A percentile compares a stretch with the other conserved stretches of the same genome.
These are phyloP conservation scores for Plantago coronopus DNA, from an alignment of 305 asterid species.

Conservation along the genomic window DNA sequence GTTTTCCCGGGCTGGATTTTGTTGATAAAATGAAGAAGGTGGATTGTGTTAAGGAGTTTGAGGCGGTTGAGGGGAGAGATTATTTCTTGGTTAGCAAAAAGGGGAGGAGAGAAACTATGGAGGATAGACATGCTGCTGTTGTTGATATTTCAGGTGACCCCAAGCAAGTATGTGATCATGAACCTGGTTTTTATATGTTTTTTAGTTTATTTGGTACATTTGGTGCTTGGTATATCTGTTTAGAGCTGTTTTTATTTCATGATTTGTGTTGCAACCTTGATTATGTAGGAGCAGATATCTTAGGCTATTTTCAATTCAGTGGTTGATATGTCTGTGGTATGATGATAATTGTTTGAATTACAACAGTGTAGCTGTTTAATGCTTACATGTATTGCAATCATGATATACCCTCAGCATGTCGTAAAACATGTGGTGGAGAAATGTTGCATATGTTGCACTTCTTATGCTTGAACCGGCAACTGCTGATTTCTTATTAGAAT, in stretches of 20 bases:
- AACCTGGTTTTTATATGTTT: not conserved
- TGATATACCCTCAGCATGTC: too few relatives aligned
- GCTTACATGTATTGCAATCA: too few relatives aligned
- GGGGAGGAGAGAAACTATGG: conserved; percentile 47
- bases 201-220: not conserved
- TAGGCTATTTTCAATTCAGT: too few relatives aligned
- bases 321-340: too few relatives aligned
- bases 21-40: conserved; percentile 22
- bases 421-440: not conserved
- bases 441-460: too few relatives aligned
- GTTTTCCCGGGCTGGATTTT: conserved; percentile 16
- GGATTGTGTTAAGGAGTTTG: conserved; percentile 27
- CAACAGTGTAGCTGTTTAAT: too few relatives aligned
- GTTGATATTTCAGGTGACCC: conserved; percentile 40
- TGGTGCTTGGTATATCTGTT: not conserved
- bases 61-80: conserved; percentile 28
- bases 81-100: conserved; percentile 39
- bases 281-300: too few relatives aligned
- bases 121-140: conserved; percentile 40
- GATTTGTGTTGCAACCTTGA: too few relatives aligned
- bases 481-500: not conserved
- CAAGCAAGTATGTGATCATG: conserved; percentile 33
- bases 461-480: not conserved
- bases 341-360: too few relatives aligned
- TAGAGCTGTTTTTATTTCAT: not conserved